Evolutionary conservation across 2,329 filamentous ascomycete genomes (phyloP), one percentile per base, ranked within the genome.

Genomic region (Zymoseptoria crescenta): DNA sequence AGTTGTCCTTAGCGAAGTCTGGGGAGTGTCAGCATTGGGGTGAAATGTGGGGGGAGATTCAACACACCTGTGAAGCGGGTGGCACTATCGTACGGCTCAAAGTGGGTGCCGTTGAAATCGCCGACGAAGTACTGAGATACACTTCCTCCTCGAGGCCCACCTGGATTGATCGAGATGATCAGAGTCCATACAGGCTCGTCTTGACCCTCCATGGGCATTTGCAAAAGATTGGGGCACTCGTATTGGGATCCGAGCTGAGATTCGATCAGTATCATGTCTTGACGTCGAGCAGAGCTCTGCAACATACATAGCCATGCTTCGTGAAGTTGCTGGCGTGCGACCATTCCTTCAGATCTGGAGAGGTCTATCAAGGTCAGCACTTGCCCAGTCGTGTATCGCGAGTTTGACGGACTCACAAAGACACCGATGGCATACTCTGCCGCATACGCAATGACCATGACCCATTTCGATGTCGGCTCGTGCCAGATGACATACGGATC

Each of bases 401-500:
- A 4, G 7, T 13, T 5, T 19, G 49, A 16, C 10, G 16, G 24
- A 51, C 20, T 27, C 19, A 51, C 49, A 70, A 78, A 87, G 62
- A 87, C 77, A n/a, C 81, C 83, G 51, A 87, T 75, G 8, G 76
- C 73, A 62, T 82, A 84, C 45, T 84, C 83, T 0, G 64, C 55
- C 1, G 80, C 70, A 58, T 81, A 84, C 0, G 83, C 75, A 2
- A 85, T 64, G 0, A 79, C 77, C 78, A 84, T 82, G 48, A 84
- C 80, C 84, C 84, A 87, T 19, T 76, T 72, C 49, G 79, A 68
- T 8, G 69, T 72, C 8, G 72, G 69, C 1, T 77, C 72, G 62
- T 85, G 80, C 75, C 83, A 82, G 51, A 85, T 75, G 1, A 87
- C 83, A 65, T 87, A 85, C 1, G 86, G 85, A 62, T 88, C 85